Base-by-base conservation (phyloP, 805 yeast genomes). In the Ogataea allantospora region DNA sequence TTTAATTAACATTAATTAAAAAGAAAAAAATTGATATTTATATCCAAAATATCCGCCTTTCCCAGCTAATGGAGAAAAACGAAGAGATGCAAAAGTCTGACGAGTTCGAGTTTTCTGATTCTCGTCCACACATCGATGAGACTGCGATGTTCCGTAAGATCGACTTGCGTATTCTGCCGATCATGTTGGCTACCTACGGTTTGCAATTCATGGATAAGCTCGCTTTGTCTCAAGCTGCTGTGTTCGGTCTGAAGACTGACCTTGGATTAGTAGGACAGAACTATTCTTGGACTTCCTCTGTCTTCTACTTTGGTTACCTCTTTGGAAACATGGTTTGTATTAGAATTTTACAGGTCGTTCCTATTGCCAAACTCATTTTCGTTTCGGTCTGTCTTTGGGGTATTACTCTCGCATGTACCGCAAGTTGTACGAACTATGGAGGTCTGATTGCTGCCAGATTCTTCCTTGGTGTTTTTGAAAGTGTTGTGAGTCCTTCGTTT, bases 311-410 rank as follows among this genome's bases (percentile, higher is more conserved):
- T 26, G 89, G 88, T 3, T 83, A 80, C 53, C 56, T 83, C 33
- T 65, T 63, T 7, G 80, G 77, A 51, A 80, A 77, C 47, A 59
- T 73, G 38, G 75, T 79, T 4, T 68, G 73, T 3, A 56, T 67
- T 7, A 51, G 62, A 32, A 33, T 70, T 1, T 52, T 79, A 17
- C 88, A 83, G 55, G 66, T 65, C 37, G 71, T 77, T 35, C 83
- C 81, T 3, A 66, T 82, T 43, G 73, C 78, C 6, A 75, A 73
- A 44, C 63, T 77, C 4, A 65, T 73, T 3, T 63, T 75, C 7
- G 43, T 57, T 1, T 70, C 71, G 42, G 70, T 81, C 26, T 51
- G 78, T n/a, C 28, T 74, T 0, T 83, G 89, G 88, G 88, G 88
- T 15, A 55, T 78, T n/a, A 58, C 78, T 23, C 65, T 74, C 24